These are phyloP conservation scores for Calonectria crousiana DNA, from an alignment of 2,329 filamentous ascomycete species.

Conservation along the genomic window DNA sequence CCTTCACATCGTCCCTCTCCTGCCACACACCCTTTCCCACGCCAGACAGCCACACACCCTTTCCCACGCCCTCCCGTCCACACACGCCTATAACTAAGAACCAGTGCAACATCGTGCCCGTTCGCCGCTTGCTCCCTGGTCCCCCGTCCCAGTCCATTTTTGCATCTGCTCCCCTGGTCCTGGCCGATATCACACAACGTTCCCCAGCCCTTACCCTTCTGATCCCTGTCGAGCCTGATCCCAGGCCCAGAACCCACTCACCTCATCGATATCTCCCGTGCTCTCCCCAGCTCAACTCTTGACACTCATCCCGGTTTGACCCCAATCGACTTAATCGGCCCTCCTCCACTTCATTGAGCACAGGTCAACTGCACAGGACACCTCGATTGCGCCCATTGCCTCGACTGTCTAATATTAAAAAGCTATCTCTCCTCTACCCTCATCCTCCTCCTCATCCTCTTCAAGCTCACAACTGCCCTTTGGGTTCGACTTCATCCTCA, in stretches of 20 bases:
- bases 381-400: conserved; percentile 1
- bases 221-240: conserved; percentile 27
- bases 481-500: conserved; percentile 12
- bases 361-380: conserved; percentile 24
- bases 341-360: conserved; percentile 25
- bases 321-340: conserved; percentile 24
- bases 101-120: conserved; percentile 38
- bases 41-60: neutral
- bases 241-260: conserved; percentile 29
- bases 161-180: conserved; percentile 25
- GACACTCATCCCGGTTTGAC: conserved; percentile 19
- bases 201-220: conserved; percentile 30
- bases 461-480: conserved; percentile 15
- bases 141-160: conserved; percentile 25
- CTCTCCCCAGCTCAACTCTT: conserved; percentile 23
- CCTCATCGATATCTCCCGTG: conserved; percentile 27
- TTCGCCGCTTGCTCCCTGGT: conserved; percentile 30
- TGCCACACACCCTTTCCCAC: conserved; percentile 6
- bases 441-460: conserved; percentile 8
- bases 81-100: conserved; percentile 41
- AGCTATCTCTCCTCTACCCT: conserved; percentile 19
- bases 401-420: conserved; percentile 24
- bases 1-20: neutral
- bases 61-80: conserved; percentile 32
- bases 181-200: conserved; percentile 27